Base-by-base conservation (phyloP, 345 rosid species). In the Rubroshorea leprosula region DNA sequence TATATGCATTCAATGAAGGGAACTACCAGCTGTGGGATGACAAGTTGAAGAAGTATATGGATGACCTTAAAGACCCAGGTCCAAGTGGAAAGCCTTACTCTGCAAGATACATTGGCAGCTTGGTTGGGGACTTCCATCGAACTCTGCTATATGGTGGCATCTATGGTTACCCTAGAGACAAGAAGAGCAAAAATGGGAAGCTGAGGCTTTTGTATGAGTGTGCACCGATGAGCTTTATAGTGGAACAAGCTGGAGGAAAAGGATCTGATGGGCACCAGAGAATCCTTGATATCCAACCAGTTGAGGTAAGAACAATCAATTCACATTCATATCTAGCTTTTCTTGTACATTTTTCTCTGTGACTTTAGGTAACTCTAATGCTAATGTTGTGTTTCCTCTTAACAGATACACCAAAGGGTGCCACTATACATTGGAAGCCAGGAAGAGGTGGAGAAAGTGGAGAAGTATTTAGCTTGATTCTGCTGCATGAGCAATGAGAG, bases 161-260 rank as follows among this genome's bases (percentile, higher is more conserved):
- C 49, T 92, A 92, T 8, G 98, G 98, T 29, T 89, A 92, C 73
- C 95, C 96, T 0, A 88, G 91, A 55, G 98, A 92, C 75, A 74
- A 78, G 64, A 89, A 84, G 76, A 92, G 93, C 82, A 83, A 89
- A 77, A 92, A 92, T 27, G 96, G 98, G 50, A 92, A 89, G 80
- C 76, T 92, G 60, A 89, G 96, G 77, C 82, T 92, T 35, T 67
- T 89, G 75, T 89, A 84, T 44, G 98, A 92, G 57, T 84, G 98
- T 61, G 98, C 98, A 57, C 98, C 98, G 0, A 92, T 89, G 98
- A 92, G 98, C 78, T 89, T 83, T 64, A 86, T 92, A 19, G 98
- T 66, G 2, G 96, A 92, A 71, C 96, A 92, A 78, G 96, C 98
- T 10, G 98, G 96, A 14, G 98, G 96, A n/a, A 86, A 92, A 78